These are phyloP conservation scores for Berberis thunbergii DNA, from an alignment of 164 flowering plant species.

Conservation along the genomic window DNA sequence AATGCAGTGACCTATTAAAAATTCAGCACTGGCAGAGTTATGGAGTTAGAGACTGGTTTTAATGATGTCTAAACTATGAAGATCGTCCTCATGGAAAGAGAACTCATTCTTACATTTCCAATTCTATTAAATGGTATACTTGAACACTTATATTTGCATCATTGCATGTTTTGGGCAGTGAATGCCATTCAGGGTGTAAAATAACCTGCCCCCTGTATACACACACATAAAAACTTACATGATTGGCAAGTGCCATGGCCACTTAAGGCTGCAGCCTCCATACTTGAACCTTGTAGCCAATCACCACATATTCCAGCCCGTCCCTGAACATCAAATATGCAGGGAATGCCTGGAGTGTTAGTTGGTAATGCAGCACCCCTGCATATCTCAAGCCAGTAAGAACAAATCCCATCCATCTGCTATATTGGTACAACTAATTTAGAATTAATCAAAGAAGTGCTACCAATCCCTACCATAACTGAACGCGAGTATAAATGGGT, in stretches of 20 bases:
- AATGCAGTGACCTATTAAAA: too few species aligned
- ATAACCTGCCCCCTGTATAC: too few species aligned
- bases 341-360: constrained; percentile 71
- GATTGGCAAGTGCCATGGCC: constrained; percentile 81
- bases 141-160: too few species aligned
- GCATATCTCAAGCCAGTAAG: constrained; percentile 13
- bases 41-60: too few species aligned
- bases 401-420: neutral
- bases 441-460: neutral
- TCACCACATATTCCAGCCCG: constrained; percentile 98
- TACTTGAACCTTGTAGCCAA: constrained; percentile 88
- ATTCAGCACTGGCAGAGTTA: too few species aligned
- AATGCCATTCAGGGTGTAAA: too few species aligned
- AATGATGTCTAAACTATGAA: too few species aligned
- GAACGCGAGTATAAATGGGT: constrained; percentile 64
- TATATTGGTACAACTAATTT: neutral
- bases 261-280: constrained; percentile 87
- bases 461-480: constrained; percentile 56
- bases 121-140: too few species aligned
- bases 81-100: too few species aligned
- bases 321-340: constrained; percentile 90
- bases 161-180: too few species aligned
- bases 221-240: constrained; percentile 28
- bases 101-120: too few species aligned
- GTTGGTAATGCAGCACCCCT: constrained; percentile 99